phyloP scores from a whole-genome alignment of 495 filamentous ascomycete species.

The Penicillium canescens region DNA sequence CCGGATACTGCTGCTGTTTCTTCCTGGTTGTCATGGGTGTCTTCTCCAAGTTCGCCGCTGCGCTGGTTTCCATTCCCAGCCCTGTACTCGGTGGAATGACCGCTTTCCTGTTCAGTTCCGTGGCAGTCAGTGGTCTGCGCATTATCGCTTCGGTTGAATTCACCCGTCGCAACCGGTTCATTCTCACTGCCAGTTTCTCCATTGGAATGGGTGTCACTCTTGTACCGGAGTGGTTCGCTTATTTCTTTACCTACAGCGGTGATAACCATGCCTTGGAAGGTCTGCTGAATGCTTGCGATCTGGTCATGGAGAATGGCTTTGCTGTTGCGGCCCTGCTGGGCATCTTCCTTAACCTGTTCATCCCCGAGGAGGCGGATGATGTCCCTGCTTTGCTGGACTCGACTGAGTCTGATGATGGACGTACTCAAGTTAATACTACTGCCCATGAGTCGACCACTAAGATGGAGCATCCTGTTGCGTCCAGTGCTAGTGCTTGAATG shows the following conservation, averaged over 20 bases:
- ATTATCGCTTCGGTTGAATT: slow-evolving; percentile 80
- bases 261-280: slow-evolving; percentile 71
- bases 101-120: slow-evolving; percentile 83
- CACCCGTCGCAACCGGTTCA: slow-evolving; percentile 83
- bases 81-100: slow-evolving; percentile 91
- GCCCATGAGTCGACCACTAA: not conserved
- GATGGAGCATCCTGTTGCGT: not conserved
- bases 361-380: slow-evolving; percentile 74
- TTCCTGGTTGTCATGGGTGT: slow-evolving; percentile 88
- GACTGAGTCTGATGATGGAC: slow-evolving; percentile 14
- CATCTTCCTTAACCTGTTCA: slow-evolving; percentile 69
- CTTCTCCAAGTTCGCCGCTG: slow-evolving; percentile 91
- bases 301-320: slow-evolving; percentile 75
- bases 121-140: slow-evolving; percentile 82
- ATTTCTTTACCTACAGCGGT: slow-evolving; percentile 74
- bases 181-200: slow-evolving; percentile 75
- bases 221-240: slow-evolving; percentile 73
- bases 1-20: slow-evolving; percentile 74
- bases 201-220: slow-evolving; percentile 81
- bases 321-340: slow-evolving; percentile 68
- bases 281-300: slow-evolving; percentile 77
- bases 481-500: not conserved
- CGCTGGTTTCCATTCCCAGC: slow-evolving; percentile 77
- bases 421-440: not conserved
- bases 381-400: slow-evolving; percentile 35